phyloP scores from a whole-genome alignment of 352 stramenopile species.

The Pythium monospermum region DNA sequence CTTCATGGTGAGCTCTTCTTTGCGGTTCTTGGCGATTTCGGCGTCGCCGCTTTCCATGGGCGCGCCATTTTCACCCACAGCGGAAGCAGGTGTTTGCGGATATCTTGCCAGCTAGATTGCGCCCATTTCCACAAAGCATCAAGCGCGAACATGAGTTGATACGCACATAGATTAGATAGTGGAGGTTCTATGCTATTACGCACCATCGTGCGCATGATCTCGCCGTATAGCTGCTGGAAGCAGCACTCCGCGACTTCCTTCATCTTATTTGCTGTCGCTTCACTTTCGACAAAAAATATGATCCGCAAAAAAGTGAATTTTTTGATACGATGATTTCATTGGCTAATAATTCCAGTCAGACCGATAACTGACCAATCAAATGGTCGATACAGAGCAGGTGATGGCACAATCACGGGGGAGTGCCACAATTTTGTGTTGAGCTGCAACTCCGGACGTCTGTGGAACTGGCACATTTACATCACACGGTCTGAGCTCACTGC shows the following conservation, averaged over 20 bases:
- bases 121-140: too few relatives aligned
- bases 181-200: constrained; percentile 1
- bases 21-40: constrained; percentile 50
- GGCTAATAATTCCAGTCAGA: too few relatives aligned
- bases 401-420: constrained; percentile 2
- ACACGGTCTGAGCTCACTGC: too few relatives aligned
- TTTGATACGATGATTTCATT: too few relatives aligned
- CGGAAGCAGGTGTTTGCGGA: constrained; percentile 34
- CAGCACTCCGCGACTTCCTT: constrained; percentile 83
- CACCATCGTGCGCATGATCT: constrained; percentile 85
- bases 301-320: background rate
- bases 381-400: too few relatives aligned
- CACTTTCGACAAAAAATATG: constrained; percentile 7
- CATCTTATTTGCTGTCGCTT: constrained; percentile 26
- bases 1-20: constrained; percentile 74
- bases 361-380: too few relatives aligned
- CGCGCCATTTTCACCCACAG: constrained; percentile 18
- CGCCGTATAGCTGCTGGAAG: constrained; percentile 85
- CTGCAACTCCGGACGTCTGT: background rate
- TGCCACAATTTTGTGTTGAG: background rate
- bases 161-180: too few relatives aligned
- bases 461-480: constrained; percentile 4
- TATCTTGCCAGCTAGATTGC: constrained; percentile 56
- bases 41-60: constrained; percentile 28
- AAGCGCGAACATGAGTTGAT: too few relatives aligned